These are phyloP conservation scores for Sapria himalayana DNA, from an alignment of 345 rosid genomes.

Conservation along the genomic window DNA sequence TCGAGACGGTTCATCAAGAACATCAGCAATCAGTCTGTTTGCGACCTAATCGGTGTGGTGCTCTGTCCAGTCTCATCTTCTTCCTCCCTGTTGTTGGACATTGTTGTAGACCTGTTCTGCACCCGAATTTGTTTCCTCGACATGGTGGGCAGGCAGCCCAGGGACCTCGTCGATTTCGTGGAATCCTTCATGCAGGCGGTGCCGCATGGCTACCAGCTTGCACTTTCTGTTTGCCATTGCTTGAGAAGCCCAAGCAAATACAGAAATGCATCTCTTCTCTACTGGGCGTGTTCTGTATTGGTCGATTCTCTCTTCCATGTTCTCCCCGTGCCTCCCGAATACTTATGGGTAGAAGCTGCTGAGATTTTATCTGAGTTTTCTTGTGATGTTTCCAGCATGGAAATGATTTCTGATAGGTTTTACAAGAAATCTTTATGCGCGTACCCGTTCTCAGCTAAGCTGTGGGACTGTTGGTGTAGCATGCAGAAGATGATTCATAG, in stretches of 20 bases:
- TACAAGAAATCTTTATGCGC: conserved; percentile 36
- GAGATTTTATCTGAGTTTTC: conserved; percentile 25
- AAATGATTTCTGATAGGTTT: conserved; percentile 27
- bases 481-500: conserved; percentile 15
- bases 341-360: conserved; percentile 58
- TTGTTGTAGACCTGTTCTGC: conserved; percentile 50
- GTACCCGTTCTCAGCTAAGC: conserved; percentile 46
- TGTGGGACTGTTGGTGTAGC: conserved; percentile 32
- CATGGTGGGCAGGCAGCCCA: conserved; percentile 21
- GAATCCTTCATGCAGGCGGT: conserved; percentile 46
- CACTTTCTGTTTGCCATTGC: conserved; percentile 37
- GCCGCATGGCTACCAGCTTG: conserved; percentile 48
- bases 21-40: conserved; percentile 34
- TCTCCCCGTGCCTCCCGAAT: conserved; percentile 65
- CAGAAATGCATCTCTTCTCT: conserved; percentile 22
- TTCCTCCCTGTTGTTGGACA: conserved; percentile 30
- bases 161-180: conserved; percentile 64
- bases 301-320: conserved; percentile 36
- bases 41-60: conserved; percentile 33
- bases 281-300: conserved; percentile 51
- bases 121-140: conserved; percentile 59
- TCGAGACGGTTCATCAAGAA: conserved; percentile 41
- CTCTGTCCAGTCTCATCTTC: conserved; percentile 38
- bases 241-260: conserved; percentile 18
- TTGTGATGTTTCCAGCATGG: conserved; percentile 16